Evolutionary conservation across 2,329 filamentous ascomycete genomes (phyloP).

Genomic region (Myriosclerotinia duriaeana): DNA sequence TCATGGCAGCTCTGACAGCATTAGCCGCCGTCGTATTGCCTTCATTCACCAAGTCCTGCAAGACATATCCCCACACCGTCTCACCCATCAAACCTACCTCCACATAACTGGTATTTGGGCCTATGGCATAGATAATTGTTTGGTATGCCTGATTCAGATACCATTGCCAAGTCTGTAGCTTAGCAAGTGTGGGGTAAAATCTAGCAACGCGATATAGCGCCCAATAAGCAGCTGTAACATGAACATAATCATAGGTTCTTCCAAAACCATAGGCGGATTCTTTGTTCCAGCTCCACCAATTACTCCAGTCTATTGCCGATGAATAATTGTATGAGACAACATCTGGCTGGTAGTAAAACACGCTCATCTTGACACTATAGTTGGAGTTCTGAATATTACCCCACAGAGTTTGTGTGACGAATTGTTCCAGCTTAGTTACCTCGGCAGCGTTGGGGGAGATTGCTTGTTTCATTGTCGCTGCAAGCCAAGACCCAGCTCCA

Average conservation of each 20-base stretch:
- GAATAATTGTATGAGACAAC: conserved; percentile 48
- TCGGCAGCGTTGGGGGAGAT: conserved; percentile 51
- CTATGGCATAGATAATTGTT: conserved; percentile 47
- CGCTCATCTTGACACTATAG: conserved; percentile 53
- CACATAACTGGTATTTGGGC: conserved; percentile 46
- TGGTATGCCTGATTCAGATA: conserved; percentile 55
- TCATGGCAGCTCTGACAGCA: conserved; percentile 49
- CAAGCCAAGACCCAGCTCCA: conserved; percentile 56
- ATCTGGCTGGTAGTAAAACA: conserved; percentile 56
- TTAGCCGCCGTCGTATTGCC: conserved; percentile 44
- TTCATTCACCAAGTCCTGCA: conserved; percentile 53
- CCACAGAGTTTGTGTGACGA: conserved; percentile 53
- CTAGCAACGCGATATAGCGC: conserved; percentile 55
- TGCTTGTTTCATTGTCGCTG: conserved; percentile 55
- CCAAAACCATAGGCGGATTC: conserved; percentile 47
- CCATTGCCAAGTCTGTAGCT: conserved; percentile 50
- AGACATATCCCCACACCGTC: conserved; percentile 54
- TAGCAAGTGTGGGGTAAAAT: conserved; percentile 48
- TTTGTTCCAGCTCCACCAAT: conserved; percentile 54
- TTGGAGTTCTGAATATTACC: conserved; percentile 49
- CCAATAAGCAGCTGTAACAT: conserved; percentile 57
- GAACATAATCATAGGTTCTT: conserved; percentile 60
- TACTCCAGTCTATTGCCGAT: conserved; percentile 47
- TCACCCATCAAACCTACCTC: conserved; percentile 58
- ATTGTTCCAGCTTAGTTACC: conserved; percentile 53